Evolutionary conservation across 1,284 basidiomycete species (phyloP).

Genomic region (Trichosporon sp.): DNA sequence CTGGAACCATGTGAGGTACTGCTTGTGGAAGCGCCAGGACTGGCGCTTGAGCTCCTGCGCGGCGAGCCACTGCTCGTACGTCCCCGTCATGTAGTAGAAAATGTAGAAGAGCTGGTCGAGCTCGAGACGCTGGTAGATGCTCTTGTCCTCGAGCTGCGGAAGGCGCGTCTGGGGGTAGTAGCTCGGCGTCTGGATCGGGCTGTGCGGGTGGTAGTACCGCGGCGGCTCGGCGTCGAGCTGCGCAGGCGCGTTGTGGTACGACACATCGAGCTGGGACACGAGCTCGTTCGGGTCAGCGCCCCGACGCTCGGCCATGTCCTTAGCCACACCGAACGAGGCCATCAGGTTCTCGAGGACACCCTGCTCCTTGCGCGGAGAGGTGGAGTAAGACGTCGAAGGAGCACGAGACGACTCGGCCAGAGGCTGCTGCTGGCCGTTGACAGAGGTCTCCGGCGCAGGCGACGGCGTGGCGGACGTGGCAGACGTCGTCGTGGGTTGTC

Average conservation of each 20-base stretch:
- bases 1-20: conserved; percentile 99
- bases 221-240: conserved; percentile 96
- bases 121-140: conserved; percentile 88
- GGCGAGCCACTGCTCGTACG: conserved; percentile 97
- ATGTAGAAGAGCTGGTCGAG: conserved; percentile 98
- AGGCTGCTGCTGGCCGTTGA: conserved; percentile 28
- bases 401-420: conserved; percentile 58
- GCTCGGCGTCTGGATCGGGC: conserved; percentile 85
- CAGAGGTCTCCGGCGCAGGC: conserved; percentile 21
- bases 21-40: conserved; percentile 99
- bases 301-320: conserved; percentile 64
- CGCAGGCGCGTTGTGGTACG: conserved; percentile 84
- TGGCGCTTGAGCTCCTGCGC: conserved; percentile 97
- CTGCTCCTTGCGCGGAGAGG: conserved; percentile 38
- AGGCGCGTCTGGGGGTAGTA: conserved; percentile 93
- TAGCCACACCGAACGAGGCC: conserved; percentile 90
- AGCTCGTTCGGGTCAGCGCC: conserved; percentile 85
- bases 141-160: conserved; percentile 78
- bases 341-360: conserved; percentile 86
- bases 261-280: conserved; percentile 87
- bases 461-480: conserved; percentile 42
- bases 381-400: conserved; percentile 23
- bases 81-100: conserved; percentile 96
- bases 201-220: conserved; percentile 93
- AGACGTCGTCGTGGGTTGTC: conserved; percentile 37